Base-by-base conservation (phyloP, 768 basidiomycete genomes). In the Boletus pseudo-olivaceus region DNA sequence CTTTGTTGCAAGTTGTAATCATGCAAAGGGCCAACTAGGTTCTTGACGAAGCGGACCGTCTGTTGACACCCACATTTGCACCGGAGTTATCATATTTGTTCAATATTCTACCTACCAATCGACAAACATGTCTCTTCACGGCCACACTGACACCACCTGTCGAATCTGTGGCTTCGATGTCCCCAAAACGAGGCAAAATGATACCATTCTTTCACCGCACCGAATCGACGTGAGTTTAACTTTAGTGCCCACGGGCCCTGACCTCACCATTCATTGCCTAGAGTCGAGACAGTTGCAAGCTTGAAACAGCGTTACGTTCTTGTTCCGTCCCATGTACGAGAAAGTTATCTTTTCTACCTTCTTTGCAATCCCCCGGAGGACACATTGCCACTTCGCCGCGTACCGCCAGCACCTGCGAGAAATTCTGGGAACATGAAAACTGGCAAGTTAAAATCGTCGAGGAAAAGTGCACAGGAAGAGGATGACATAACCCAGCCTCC, bases 41-140 rank as follows among this genome's bases (percentile, higher is more conserved):
- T 2, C 78, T 99, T 10, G 97, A 98, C 71, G 97, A 99, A 75
- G 97, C 97, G 0, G 97, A 99, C 75, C 80, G 96, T 27, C 77
- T 99, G 27, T 77, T 99, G 23, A 90, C 93, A 3, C 76, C 89
- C 0, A 93, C 93, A 0, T 99, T 99, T 67, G 81, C 92, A 8
- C 81, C 88, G 1, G 96, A 98, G 48, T 73, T 99, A 41, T 77
- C 82, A 2, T 81, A 86, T 65, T 68, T 98, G 20, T 95, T 98
- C 68, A 73, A 75, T 34, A 74, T 80, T 34, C 76, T 98, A 15
- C 93, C 97, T 1, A 79, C 80, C 50, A 83, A 92, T 32, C 80
- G 97, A n/a, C 96, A 98, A 68, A 98, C 96, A 0, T 91, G 93
- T 62, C 79, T 99, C 39, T 98, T 98, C 72, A 99, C 97, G 0